A percentile compares a stretch with the other conserved stretches of the same genome.
These are phyloP conservation scores for Tylopilus subfusipes DNA, from an alignment of 768 basidiomycete genomes.

Conservation along the genomic window DNA sequence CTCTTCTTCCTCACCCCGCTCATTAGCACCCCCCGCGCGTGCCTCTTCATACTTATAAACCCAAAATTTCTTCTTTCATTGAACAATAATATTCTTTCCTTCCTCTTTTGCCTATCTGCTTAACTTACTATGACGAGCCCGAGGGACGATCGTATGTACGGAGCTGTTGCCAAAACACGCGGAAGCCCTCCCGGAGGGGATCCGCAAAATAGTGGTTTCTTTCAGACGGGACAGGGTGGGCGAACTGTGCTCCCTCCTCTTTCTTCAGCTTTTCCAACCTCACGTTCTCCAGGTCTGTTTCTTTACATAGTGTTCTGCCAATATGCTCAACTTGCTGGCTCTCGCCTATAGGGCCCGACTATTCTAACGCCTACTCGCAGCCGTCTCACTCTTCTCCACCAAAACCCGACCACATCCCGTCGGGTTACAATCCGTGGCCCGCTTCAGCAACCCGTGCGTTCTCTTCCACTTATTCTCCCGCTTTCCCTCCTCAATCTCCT, in stretches of 20 bases:
- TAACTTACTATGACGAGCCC: constrained; percentile 64
- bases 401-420: constrained; percentile 54
- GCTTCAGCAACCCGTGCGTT: constrained; percentile 32
- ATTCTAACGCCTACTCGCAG: constrained; percentile 59
- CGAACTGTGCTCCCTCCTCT: constrained; percentile 85
- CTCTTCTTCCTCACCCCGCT: constrained; percentile 33
- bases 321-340: constrained; percentile 56
- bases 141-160: constrained; percentile 70
- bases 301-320: constrained; percentile 51
- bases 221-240: constrained; percentile 84
- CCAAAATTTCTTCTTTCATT: constrained; percentile 53
- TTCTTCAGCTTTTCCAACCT: constrained; percentile 81
- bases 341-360: constrained; percentile 57
- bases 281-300: constrained; percentile 87
- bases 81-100: constrained; percentile 41
- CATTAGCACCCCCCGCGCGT: constrained; percentile 43
- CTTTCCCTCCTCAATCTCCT: background rate
- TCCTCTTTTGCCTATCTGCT: constrained; percentile 57
- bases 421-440: constrained; percentile 47
- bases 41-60: constrained; percentile 45
- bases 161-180: constrained; percentile 58
- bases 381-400: constrained; percentile 61
- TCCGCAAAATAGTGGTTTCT: constrained; percentile 61
- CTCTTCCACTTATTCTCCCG: constrained; percentile 14
- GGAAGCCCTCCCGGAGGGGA: constrained; percentile 62